Base-by-base conservation (phyloP, 257 asterid species). In the Jasminum sambac region DNA sequence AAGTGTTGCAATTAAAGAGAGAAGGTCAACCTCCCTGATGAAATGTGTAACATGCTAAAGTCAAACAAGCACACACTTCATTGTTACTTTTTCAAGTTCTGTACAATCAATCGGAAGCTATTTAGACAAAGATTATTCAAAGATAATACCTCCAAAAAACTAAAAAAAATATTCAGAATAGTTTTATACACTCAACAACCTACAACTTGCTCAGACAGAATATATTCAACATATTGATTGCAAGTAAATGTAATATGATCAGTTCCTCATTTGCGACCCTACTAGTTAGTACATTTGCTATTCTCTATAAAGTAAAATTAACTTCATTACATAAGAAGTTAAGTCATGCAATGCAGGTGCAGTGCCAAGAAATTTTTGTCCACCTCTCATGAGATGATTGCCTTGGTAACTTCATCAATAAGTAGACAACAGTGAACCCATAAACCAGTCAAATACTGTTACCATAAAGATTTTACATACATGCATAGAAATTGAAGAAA, bases 11-110 rank as follows among this genome's bases (percentile, higher is more conserved):
- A 50, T 30, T 37, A 50, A 2, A 50, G 0, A 50, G 0, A 50
- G 67, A 30, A 58, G 50, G 66, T 79, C 63, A 42, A 44, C 55
- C 52, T 72, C 71, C 73, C 41, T 8, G 34, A 11, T 26, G 39
- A 60, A 61, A 24, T 4, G 66, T 16, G 71, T n/a, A 64, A 74
- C 23, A 61, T 36, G 40, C 17, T 70, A 48, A 73, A 59, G 61
- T 21, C 64, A 57, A 59, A 57, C 55, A 38, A 64, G 48, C 68
- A 40, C 59, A 40, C 42, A 59, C 40, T 40, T 63, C 63, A 72
- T 25, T 11, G 30, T 62, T 11, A 62, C 12, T 38, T 55, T 52
- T 50, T 23, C 25, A n/a, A 1, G 25, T 50, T 50, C 21, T 13
- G 2, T 16, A 44, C n/a, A 44, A 13, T 23, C 17, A 67, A 17